These are phyloP conservation scores for Penicillium aurantiogriseum DNA, from an alignment of 2,329 filamentous ascomycete species.

Conservation along the genomic window DNA sequence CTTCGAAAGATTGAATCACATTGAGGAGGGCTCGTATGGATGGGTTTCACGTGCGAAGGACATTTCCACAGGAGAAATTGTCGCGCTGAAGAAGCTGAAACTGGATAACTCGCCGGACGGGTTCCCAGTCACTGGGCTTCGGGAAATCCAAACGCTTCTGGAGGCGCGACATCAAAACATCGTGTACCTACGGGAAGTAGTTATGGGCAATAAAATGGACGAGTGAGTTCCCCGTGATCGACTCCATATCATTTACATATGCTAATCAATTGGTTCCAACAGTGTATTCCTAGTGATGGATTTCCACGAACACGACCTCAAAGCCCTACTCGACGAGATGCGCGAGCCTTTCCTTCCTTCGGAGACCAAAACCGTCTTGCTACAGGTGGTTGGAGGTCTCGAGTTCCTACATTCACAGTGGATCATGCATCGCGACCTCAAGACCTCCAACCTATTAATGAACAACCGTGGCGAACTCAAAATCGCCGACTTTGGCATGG, in stretches of 20 bases:
- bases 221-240: constrained; percentile 47
- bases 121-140: constrained; percentile 84
- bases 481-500: constrained; percentile 98
- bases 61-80: constrained; percentile 69
- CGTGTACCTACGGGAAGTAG: constrained; percentile 77
- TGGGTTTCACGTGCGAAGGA: constrained; percentile 85
- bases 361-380: constrained; percentile 85
- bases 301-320: constrained; percentile 95
- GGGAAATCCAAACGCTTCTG: constrained; percentile 89
- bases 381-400: constrained; percentile 77
- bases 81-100: constrained; percentile 92
- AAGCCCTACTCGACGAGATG: constrained; percentile 91
- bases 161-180: constrained; percentile 80
- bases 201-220: constrained; percentile 65
- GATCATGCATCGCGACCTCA: constrained; percentile 92
- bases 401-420: constrained; percentile 83
- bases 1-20: constrained; percentile 91
- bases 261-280: constrained; percentile 20
- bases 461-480: constrained; percentile 94
- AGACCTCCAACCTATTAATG: constrained; percentile 90
- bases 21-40: constrained; percentile 96
- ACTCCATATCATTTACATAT: background rate
- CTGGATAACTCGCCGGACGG: constrained; percentile 76
- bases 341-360: constrained; percentile 87
- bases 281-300: constrained; percentile 94